Conservation (phyloP, 176 grass and related monocot species). For the Alloteropsis semialata region DNA sequence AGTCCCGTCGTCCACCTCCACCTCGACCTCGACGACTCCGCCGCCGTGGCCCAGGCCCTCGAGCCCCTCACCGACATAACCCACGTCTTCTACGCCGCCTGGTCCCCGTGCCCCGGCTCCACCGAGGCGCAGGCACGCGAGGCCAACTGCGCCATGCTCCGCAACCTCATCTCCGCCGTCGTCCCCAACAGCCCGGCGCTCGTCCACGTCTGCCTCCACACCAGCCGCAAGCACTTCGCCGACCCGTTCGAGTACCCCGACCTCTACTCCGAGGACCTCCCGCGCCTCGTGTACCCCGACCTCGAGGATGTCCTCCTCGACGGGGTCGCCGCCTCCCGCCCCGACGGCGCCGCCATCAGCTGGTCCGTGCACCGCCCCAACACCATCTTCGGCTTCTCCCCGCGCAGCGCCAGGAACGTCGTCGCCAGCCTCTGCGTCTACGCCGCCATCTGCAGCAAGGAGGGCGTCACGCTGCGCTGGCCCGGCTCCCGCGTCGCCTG, state of each 20-base stretch:
- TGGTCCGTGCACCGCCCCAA: neutral
- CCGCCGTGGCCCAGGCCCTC: constrained; percentile 42
- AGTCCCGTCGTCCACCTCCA: constrained; percentile 43
- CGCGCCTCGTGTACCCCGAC: neutral
- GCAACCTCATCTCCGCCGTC: constrained; percentile 53
- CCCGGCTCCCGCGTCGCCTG: constrained; percentile 21
- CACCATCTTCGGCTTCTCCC: constrained; percentile 46
- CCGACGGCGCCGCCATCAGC: too few relatives aligned
- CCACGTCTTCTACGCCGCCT: constrained; percentile 62
- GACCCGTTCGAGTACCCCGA: neutral
- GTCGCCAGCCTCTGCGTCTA: constrained; percentile 47
- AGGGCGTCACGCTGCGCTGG: constrained; percentile 39
- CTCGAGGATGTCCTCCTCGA: neutral
- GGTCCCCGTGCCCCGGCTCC: neutral
- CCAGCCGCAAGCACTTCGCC: too few relatives aligned
- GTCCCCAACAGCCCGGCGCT: constrained; percentile 38
- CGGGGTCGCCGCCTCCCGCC: neutral
- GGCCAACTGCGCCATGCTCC: constrained; percentile 53
- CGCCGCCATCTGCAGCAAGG: constrained; percentile 49
- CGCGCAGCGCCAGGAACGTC: constrained; percentile 36
- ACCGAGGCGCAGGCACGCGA: constrained; percentile 37
- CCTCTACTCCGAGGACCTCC: neutral
- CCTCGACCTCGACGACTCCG: constrained; percentile 54
- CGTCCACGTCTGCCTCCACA: constrained; percentile 58
- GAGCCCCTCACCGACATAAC: constrained; percentile 52